Conservation (phyloP, 1,284 basidiomycete species). For the Tilletia setariae region DNA sequence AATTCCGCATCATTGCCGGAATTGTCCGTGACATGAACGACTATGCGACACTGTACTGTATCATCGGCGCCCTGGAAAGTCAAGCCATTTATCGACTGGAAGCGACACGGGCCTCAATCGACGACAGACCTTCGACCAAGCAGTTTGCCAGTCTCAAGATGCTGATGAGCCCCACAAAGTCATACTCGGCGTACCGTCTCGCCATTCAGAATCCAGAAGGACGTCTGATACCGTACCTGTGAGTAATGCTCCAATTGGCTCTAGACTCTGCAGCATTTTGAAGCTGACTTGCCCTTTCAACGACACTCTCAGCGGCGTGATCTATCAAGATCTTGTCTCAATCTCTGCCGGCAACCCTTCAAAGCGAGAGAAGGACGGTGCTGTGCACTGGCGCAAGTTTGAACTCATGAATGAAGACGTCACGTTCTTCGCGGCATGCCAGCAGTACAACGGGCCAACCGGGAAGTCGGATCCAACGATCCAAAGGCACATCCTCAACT, state of each 20-base stretch:
- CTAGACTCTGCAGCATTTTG: background rate
- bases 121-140: slow-evolving; percentile 42
- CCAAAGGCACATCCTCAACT: slow-evolving; percentile 35
- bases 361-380: slow-evolving; percentile 33
- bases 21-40: slow-evolving; percentile 43
- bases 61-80: slow-evolving; percentile 44
- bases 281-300: background rate
- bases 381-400: slow-evolving; percentile 49
- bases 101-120: slow-evolving; percentile 38
- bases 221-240: slow-evolving; percentile 43
- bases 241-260: background rate
- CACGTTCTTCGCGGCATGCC: slow-evolving; percentile 40
- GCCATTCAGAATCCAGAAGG: slow-evolving; percentile 44
- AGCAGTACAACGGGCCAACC: slow-evolving; percentile 33
- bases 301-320: slow-evolving; percentile 29
- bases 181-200: slow-evolving; percentile 42
- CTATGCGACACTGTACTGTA: slow-evolving; percentile 44
- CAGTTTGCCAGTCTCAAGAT: slow-evolving; percentile 35
- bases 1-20: slow-evolving; percentile 46
- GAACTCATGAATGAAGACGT: slow-evolving; percentile 47
- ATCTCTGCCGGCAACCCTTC: slow-evolving; percentile 45
- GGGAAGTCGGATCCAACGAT: slow-evolving; percentile 23
- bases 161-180: slow-evolving; percentile 41
- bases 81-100: slow-evolving; percentile 42
- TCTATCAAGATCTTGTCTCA: slow-evolving; percentile 47